Percentiles rank a stretch among this genome's conserved stretches.
These are phyloP conservation scores for Gonium pectorale DNA, from an alignment of 139 green algal species.

Conservation along the genomic window DNA sequence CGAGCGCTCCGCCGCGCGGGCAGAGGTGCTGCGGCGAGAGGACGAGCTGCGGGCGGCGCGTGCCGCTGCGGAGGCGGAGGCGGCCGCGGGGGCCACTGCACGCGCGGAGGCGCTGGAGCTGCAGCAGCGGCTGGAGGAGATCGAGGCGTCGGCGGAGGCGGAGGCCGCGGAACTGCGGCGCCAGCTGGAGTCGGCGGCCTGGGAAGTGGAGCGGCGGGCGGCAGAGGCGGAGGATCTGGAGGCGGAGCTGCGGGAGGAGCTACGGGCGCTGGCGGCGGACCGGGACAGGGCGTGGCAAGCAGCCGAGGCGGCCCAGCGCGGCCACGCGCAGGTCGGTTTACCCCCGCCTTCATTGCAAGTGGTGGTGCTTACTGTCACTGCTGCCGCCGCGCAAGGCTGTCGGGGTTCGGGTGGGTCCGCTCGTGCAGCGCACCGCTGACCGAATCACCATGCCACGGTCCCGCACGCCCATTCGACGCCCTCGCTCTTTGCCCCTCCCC, in stretches of 20 bases:
- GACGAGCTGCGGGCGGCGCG: background rate
- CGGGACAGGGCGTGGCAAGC: background rate
- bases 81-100: background rate
- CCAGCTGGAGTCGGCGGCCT: conserved; percentile 15
- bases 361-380: too few species aligned
- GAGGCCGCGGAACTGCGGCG: background rate
- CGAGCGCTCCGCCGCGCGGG: conserved; percentile 4
- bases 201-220: background rate
- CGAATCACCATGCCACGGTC: too few species aligned
- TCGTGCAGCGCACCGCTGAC: too few species aligned
- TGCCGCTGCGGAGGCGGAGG: background rate
- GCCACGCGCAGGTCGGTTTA: background rate
- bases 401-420: too few species aligned
- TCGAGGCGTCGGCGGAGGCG: background rate
- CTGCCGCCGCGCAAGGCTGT: too few species aligned
- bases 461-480: too few species aligned
- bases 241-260: background rate
- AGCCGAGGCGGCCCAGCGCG: too few species aligned
- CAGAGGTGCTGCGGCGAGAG: background rate
- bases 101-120: background rate
- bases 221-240: background rate
- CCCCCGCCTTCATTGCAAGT: too few species aligned
- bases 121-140: conserved; percentile 4
- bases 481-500: too few species aligned
- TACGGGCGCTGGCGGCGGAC: background rate